Base-by-base conservation (phyloP, 1,284 basidiomycete genomes). In the Cystobasidium sp. region DNA sequence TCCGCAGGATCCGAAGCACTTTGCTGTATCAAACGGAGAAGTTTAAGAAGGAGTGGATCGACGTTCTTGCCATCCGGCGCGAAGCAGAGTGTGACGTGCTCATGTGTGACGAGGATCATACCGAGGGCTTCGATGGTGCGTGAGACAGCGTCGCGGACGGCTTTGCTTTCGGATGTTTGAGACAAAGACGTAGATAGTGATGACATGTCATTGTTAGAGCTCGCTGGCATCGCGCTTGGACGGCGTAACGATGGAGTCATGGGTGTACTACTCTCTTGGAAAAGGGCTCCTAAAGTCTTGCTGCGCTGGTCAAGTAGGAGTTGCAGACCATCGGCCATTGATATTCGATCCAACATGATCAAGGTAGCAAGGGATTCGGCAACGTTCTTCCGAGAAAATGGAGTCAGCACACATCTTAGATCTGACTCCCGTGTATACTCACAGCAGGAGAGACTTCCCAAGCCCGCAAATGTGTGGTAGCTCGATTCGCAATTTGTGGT, bases 321-420 rank as follows among this genome's bases (percentile, higher is more conserved):
- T 1, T 52, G 41, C 16, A 80, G 75, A 0, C 74, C 55, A 2
- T 75, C 68, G 0, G 75, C 37, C 1, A 74, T 6, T 1, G 74
- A 65, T 0, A 67, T 43, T 52, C 76, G 73, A 16, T 79, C 76
- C 22, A 80, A 70, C 68, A 79, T 67, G 43, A 77, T 39, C 44
- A 79, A 49, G 7, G 78, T 62, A 1, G 78, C 77, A 5, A 80
- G 70, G 0, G 71, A 74, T 43, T 76, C 41, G 0, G 78, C 76
- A 18, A 75, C 74, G 5, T n/a, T 56, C 78, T 47, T n/a, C n/a
- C n/a, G n/a, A n/a, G n/a, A n/a, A n/a, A n/a, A n/a, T n/a, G n/a
- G n/a, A n/a, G 47, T 63, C 44, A 63, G 46, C 5, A 31, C 1
- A 6, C 56, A 43, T 20, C 12, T 16, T 3, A 1, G 56, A 59